These are phyloP conservation scores for Tranzscheliella williamsii DNA, from an alignment of 1,284 basidiomycete species.

Conservation along the genomic window DNA sequence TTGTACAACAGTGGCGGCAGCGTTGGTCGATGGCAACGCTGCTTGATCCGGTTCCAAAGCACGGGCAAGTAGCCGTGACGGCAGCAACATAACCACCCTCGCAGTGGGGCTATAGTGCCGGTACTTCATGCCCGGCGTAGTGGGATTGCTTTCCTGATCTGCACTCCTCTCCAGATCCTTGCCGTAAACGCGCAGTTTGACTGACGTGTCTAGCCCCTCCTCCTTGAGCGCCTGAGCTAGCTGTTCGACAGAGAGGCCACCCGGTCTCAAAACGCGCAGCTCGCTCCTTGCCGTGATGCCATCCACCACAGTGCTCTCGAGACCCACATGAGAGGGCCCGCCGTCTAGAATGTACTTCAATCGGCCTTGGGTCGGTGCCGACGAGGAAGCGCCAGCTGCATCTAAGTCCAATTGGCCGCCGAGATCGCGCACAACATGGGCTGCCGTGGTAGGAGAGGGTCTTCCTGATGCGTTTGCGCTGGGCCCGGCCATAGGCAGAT, in stretches of 20 bases:
- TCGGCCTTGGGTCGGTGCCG: conserved; percentile 15
- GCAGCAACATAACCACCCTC: conserved; percentile 42
- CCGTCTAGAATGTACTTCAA: conserved; percentile 85
- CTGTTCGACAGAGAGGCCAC: conserved; percentile 89
- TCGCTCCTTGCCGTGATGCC: conserved; percentile 67
- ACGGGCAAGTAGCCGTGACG: conserved; percentile 10
- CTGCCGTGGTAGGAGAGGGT: conserved; percentile 88
- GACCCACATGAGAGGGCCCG: conserved; percentile 83
- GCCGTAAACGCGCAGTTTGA: conserved; percentile 52
- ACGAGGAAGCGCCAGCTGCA: background rate
- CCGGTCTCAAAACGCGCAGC: conserved; percentile 83
- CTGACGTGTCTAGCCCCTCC: conserved; percentile 4
- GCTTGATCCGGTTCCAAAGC: conserved; percentile 3
- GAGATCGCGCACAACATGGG: conserved; percentile 82
- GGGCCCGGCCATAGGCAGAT: conserved; percentile 85
- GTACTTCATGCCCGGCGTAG: conserved; percentile 99
- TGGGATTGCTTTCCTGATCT: conserved; percentile 66
- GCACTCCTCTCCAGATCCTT: conserved; percentile 48
- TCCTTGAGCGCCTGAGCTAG: conserved; percentile 26
- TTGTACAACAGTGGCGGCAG: conserved; percentile 11
- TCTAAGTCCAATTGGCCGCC: conserved; percentile 66
- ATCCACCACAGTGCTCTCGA: conserved; percentile 96
- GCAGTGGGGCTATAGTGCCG: conserved; percentile 84
- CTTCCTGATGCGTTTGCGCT: conserved; percentile 93
- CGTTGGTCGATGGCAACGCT: background rate